A percentile compares a stretch with the other conserved stretches of the same genome.
Evolutionary conservation across 2,329 filamentous ascomycete genomes (phyloP).

Genomic region (Fusarium acutatum): DNA sequence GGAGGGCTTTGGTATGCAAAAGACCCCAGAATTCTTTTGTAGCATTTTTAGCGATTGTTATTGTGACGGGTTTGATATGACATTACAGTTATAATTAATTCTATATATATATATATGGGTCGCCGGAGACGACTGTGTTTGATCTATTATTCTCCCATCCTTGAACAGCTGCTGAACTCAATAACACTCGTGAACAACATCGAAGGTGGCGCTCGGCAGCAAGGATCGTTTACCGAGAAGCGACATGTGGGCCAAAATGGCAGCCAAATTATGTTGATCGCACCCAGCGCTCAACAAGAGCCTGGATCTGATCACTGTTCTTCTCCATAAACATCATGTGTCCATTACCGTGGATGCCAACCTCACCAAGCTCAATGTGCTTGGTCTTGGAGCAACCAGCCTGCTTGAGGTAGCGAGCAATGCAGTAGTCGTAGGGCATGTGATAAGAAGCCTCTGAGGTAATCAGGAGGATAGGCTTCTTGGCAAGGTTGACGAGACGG

Average conservation of each 20-base stretch:
- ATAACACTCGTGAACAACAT: background rate
- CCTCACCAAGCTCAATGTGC: slow-evolving; percentile 30
- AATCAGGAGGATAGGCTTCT: slow-evolving; percentile 34
- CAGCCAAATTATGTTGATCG: background rate
- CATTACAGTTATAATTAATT: background rate
- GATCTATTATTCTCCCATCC: background rate
- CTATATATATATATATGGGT: background rate
- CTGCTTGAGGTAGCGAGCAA: slow-evolving; percentile 22
- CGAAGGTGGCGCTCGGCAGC: rapidly evolving
- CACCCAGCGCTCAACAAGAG: background rate
- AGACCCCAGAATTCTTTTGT: background rate
- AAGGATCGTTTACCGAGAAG: background rate
- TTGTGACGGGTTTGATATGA: background rate
- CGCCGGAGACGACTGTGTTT: background rate
- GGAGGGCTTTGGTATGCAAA: too few relatives aligned
- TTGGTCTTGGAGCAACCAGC: slow-evolving; percentile 31
- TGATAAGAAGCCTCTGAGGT: slow-evolving; percentile 34
- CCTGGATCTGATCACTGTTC: slow-evolving; percentile 23
- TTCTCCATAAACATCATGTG: slow-evolving; percentile 40
- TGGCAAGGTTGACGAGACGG: slow-evolving; percentile 47
- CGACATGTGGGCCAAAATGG: too few relatives aligned
- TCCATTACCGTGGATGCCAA: slow-evolving; percentile 33
- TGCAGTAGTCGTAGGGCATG: slow-evolving; percentile 35
- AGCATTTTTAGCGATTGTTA: background rate
- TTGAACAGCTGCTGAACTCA: background rate